These are phyloP conservation scores for Fraxinus sp. DNA, from an alignment of 305 asterid genomes.

Conservation along the genomic window DNA sequence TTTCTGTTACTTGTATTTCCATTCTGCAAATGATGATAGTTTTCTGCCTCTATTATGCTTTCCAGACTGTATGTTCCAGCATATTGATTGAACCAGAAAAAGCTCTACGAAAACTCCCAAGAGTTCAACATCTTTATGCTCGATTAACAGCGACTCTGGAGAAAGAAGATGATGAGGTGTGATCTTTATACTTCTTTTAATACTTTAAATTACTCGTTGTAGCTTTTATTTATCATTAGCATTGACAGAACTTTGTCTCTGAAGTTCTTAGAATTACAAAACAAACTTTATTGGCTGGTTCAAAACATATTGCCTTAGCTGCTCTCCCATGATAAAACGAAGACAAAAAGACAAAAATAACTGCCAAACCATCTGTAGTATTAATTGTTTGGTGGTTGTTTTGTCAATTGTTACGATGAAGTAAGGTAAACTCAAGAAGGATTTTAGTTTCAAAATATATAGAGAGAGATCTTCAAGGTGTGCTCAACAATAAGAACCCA, in stretches of 20 bases:
- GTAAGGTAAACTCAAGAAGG: not conserved
- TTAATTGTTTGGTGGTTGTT: not conserved
- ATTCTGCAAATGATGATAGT: not conserved
- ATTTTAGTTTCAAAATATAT: not conserved
- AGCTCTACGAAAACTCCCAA: constrained; percentile 74
- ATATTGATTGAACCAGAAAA: constrained; percentile 70
- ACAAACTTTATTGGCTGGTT: not conserved
- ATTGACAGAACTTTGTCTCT: not conserved
- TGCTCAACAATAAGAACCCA: not conserved
- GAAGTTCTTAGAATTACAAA: not conserved
- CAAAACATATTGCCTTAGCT: not conserved
- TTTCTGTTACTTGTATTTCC: not conserved
- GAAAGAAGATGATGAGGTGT: constrained; percentile 86
- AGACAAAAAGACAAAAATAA: not conserved
- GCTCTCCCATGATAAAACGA: not conserved
- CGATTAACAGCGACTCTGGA: constrained; percentile 60
- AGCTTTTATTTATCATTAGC: not conserved
- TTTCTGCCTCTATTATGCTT: constrained; percentile 11
- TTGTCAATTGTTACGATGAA: not conserved
- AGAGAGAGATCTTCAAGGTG: not conserved
- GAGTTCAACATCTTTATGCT: constrained; percentile 94
- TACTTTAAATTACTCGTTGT: not conserved
- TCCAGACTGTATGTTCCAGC: constrained; percentile 65
- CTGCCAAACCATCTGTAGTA: not conserved
- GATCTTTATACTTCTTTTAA: constrained; percentile 1